Evolutionary conservation across 2,329 filamentous ascomycete genomes (phyloP).

Genomic region (Xylariaceae sp.): DNA sequence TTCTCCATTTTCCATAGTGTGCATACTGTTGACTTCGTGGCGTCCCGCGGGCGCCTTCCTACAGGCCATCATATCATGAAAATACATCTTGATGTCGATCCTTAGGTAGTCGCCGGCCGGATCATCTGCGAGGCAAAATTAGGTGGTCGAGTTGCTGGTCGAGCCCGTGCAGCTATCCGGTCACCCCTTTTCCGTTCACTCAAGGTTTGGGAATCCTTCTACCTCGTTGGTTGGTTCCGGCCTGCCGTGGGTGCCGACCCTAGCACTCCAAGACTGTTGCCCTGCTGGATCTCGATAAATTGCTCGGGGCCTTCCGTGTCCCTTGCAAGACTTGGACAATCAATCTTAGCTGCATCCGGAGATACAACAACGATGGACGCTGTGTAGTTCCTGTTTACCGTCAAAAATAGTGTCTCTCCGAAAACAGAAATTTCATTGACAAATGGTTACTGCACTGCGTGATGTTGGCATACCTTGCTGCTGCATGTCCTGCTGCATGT

Average conservation of each 20-base stretch:
- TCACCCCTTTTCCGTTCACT: too few species aligned
- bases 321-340: conserved; percentile 16
- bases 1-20: conserved; percentile 7
- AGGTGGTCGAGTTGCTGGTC: conserved; percentile 1
- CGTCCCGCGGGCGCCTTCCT: conserved; percentile 21
- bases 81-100: conserved; percentile 4
- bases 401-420: too few species aligned
- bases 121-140: conserved; percentile 11
- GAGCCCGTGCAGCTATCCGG: too few species aligned
- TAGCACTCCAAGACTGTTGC: background rate
- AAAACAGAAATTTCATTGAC: too few species aligned
- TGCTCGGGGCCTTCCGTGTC: background rate
- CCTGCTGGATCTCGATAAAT: conserved; percentile 11
- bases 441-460: background rate
- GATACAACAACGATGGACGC: background rate
- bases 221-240: too few species aligned
- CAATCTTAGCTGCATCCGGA: conserved; percentile 22
- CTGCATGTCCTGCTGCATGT: conserved; percentile 10
- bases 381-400: too few species aligned
- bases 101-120: background rate
- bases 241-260: too few species aligned
- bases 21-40: conserved; percentile 12
- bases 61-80: conserved; percentile 12
- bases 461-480: background rate
- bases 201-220: too few species aligned